A percentile compares a stretch with the other conserved stretches of the same genome.
Conservation (phyloP, 345 rosid species). For the Gossypium herbaceum region DNA sequence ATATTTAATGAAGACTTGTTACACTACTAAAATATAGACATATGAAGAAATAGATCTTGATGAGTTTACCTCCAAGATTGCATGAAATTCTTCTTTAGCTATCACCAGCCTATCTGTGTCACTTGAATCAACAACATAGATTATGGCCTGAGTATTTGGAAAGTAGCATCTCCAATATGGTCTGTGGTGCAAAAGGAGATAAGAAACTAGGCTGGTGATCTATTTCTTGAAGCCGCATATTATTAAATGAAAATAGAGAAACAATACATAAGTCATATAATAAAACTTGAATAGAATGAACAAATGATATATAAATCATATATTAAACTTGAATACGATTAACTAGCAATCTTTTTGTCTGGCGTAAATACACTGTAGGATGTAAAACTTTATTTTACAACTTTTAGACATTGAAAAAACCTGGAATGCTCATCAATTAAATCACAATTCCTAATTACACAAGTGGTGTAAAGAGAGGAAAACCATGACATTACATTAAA, state of each 20-base stretch:
- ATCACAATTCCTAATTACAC: neutral
- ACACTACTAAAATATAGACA: neutral
- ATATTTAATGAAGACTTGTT: neutral
- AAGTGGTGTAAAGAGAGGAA: neutral
- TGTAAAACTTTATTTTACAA: neutral
- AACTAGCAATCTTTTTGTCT: neutral
- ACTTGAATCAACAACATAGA: conserved; percentile 77
- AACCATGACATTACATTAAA: neutral
- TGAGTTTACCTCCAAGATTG: conserved; percentile 61
- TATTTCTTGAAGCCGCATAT: conserved; percentile 4
- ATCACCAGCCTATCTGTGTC: conserved; percentile 63
- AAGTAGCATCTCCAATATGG: conserved; percentile 89
- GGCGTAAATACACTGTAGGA: neutral
- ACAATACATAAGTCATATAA: neutral
- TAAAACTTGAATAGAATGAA: neutral
- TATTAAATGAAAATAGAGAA: conserved; percentile 2
- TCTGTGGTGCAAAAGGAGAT: conserved; percentile 33
- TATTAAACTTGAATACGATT: neutral
- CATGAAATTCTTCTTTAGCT: conserved; percentile 82
- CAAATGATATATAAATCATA: neutral
- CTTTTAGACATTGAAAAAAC: neutral
- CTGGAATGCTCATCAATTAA: neutral
- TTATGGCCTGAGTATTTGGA: conserved; percentile 75
- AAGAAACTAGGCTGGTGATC: conserved; percentile 9
- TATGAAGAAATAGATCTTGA: conserved; percentile 13